Evolutionary conservation across 2,329 filamentous ascomycete genomes (phyloP).

Genomic region (Colletotrichum eleusines): DNA sequence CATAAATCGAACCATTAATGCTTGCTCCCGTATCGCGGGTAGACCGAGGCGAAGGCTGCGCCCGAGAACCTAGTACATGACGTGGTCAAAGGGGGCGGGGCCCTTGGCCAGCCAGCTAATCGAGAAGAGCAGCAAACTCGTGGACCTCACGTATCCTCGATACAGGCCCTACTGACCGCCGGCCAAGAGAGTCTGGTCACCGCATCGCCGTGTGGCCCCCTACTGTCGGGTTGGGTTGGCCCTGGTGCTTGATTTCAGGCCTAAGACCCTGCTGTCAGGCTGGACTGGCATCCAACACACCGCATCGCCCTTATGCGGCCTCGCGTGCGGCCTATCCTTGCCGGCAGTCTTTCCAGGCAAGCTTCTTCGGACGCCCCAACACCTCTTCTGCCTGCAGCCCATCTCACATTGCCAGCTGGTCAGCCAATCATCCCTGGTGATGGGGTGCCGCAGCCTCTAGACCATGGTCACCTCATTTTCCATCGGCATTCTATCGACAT

Average conservation of each 20-base stretch:
- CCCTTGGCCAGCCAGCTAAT: not conserved
- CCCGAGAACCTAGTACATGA: constrained; percentile 4
- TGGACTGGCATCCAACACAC: constrained; percentile 25
- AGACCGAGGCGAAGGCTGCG: constrained; percentile 28
- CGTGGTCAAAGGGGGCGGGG: constrained; percentile 7
- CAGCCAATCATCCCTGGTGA: constrained; percentile 15
- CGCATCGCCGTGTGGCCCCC: constrained; percentile 15
- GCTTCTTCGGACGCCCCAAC: constrained; percentile 35
- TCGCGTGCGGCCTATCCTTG: constrained; percentile 31
- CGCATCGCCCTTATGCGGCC: constrained; percentile 33
- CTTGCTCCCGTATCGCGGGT: constrained; percentile 14
- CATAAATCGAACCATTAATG: constrained; percentile 38
- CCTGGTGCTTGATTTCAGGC: not conserved
- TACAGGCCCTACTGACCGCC: not conserved
- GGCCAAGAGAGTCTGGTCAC: constrained; percentile 11
- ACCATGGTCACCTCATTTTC: constrained; percentile 5
- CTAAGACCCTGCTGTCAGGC: not conserved
- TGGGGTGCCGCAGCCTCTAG: constrained; percentile 7
- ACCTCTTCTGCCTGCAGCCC: constrained; percentile 14
- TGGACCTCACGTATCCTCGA: constrained; percentile 1
- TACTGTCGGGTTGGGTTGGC: constrained; percentile 15
- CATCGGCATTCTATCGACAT: constrained; percentile 6
- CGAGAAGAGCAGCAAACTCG: constrained; percentile 4
- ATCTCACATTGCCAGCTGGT: constrained; percentile 6
- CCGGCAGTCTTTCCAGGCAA: constrained; percentile 37